Evolutionary conservation across 768 basidiomycete genomes (phyloP), one percentile per base, ranked within the genome.

Genomic region (Hericium coralloides): DNA sequence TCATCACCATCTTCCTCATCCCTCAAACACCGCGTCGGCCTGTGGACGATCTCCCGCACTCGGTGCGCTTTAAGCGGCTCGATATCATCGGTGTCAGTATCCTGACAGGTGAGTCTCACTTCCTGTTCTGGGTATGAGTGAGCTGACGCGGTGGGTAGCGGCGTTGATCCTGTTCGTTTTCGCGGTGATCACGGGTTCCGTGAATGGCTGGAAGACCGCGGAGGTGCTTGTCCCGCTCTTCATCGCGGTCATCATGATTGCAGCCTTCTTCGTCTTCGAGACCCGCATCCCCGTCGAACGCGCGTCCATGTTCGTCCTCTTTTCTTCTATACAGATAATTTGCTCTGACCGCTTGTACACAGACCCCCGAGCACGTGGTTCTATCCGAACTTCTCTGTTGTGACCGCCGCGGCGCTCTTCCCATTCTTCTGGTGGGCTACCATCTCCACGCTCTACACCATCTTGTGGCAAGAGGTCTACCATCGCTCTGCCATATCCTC

Each of bases 251-350:
- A 56, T 70, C 49, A 65, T 74, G 50, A 66, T 69, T 41, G 66
- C 63, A n/a, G 70, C 55, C 1, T 79, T 79, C 68, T 75, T 77
- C 69, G 64, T 69, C 55, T 76, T 68, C 65, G 76, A 77, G 63
- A 68, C 67, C 17, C 56, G 57, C 9, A 72, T 77, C 22, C 70
- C 70, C 2, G 57, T 66, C 5, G 62, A 68, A 26, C 66, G 64
- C 25, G 75, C 77, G 6, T 68, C 71, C 7, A 49, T 70, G 66
- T 66, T 37, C n/a, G 65, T 59, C 51, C 43, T 10, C 43, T n/a
- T n/a, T 17, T 17, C 20, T 10, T 45, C n/a, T 23, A 18, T 12
- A 18, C 22, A 18, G 12, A 23, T 39, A 23, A 15, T 20, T 14
- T 12, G 22, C 25, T 31, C 31, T 31, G 6, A 31, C 8, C 31